Evolutionary conservation across 306 rosid genomes (phyloP).

Genomic region (Carpinus viminea): DNA sequence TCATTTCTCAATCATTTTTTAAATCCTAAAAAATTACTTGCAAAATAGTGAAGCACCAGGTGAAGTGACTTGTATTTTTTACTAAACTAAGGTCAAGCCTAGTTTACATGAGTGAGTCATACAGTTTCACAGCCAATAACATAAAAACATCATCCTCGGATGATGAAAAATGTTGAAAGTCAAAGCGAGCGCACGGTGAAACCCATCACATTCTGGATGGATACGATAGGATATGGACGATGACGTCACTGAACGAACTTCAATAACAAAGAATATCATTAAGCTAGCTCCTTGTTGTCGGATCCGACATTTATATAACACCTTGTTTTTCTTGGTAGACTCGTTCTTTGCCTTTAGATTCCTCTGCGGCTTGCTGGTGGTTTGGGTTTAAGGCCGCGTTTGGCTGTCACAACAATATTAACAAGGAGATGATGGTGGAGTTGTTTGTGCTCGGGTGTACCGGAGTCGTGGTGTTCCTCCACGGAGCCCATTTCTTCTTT

Average conservation of each 20-base stretch:
- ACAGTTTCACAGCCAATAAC: no score
- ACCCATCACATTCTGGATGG: not conserved
- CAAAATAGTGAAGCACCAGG: no score
- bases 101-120: no score
- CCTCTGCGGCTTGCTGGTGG: not conserved
- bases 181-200: not conserved
- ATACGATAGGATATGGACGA: not conserved
- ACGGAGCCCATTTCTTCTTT: constrained; percentile 48
- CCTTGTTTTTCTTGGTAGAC: not conserved
- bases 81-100: no score
- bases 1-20: no score
- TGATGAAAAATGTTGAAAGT: not conserved
- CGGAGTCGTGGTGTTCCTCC: constrained; percentile 46
- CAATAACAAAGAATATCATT: not conserved
- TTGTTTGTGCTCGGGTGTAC: constrained; percentile 45
- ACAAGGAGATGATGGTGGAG: constrained; percentile 36
- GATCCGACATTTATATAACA: not conserved
- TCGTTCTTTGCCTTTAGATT: not conserved
- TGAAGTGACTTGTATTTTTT: no score
- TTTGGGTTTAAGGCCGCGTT: not conserved
- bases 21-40: no score
- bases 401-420: not conserved
- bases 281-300: no score
- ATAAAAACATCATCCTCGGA: no score
- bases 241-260: not conserved